Evolutionary conservation across 352 stramenopile genomes (phyloP), one percentile per base, ranked within the genome.

Genomic region (Phytophthora cryptogea): DNA sequence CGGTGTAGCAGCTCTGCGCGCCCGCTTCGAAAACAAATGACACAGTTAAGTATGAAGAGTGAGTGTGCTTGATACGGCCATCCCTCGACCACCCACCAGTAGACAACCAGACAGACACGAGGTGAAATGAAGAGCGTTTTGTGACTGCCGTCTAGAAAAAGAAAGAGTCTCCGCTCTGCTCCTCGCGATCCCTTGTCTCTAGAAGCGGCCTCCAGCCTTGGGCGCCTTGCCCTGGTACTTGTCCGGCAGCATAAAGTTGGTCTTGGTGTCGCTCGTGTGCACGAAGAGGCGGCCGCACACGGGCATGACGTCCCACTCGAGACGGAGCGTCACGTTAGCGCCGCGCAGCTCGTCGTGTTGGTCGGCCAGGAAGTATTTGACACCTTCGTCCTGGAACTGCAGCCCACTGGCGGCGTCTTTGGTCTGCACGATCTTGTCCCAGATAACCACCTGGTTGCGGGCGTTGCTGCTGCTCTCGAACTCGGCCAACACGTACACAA

Each of bases 291-390:
- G 74, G 37, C 86, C 86, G 56, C 80, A 91, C 28, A 95, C 84
- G 8, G 86, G 86, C 86, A 95, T 95, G 65, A 92, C 73, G 59
- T 95, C 86, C 83, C 84, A 95, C 66, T 93, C 76, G 52, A 95
- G 75, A 36, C 79, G 71, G 55, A 95, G 78, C 55, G 82, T 89
- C 41, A 95, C 86, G 56, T 92, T 91, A 36, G 79, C 70, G 43
- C 78, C 74, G 37, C 86, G 86, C 37, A 95, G 66, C 65, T 95
- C 61, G 63, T 93, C 78, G 64, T 79, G 66, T 64, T 93, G 80
- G 58, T 93, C 84, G 11, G 83, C 76, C 10, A 95, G 58, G 43
- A 92, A 92, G 67, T 95, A 95, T 65, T 93, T 86, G 69, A 93
- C 70, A 48, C 78, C 74, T 42, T 93, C 78, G 54, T 93, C 59